Percentiles rank a stretch among this genome's conserved stretches.
These are phyloP conservation scores for Limnomonas spitsbergensis DNA, from an alignment of 139 green algal genomes.

Conservation along the genomic window DNA sequence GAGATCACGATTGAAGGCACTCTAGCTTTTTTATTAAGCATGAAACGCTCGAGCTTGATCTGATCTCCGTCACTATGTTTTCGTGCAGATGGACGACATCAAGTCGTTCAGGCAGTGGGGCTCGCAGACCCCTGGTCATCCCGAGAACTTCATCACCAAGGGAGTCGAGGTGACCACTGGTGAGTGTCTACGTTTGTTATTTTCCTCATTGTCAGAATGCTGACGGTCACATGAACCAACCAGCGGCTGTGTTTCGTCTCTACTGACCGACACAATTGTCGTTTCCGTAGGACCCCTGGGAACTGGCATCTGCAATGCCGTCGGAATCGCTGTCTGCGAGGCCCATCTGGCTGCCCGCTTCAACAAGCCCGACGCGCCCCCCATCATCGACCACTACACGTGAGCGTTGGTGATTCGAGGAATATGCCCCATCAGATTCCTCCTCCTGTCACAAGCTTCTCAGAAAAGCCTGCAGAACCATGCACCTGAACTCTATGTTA, in stretches of 20 bases:
- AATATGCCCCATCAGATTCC: no score
- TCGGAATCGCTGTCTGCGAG: slow-evolving; percentile 92
- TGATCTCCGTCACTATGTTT: no score
- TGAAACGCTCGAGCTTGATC: no score
- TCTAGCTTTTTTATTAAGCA: not conserved
- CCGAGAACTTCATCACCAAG: slow-evolving; percentile 95
- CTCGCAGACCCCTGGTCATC: slow-evolving; percentile 91
- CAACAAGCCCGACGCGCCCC: slow-evolving; percentile 91
- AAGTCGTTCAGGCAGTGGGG: slow-evolving; percentile 97
- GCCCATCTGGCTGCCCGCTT: slow-evolving; percentile 93
- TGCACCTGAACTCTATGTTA: no score
- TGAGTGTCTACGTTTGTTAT: slow-evolving; percentile 28
- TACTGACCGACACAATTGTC: not conserved
- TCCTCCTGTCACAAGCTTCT: no score
- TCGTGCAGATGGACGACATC: slow-evolving; percentile 86
- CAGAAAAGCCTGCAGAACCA: no score
- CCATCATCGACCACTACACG: slow-evolving; percentile 98
- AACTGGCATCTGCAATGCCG: slow-evolving; percentile 93
- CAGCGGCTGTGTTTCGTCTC: no score
- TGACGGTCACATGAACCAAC: no score
- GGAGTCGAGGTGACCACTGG: slow-evolving; percentile 97
- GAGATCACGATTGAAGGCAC: slow-evolving; percentile 31
- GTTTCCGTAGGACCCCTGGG: slow-evolving; percentile 81
- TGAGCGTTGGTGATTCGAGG: slow-evolving; percentile 37
- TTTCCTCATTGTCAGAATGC: no score